Evolutionary conservation across 108 stramenopile species (phyloP).

Genomic region (Cyclotella choctawhatcheeana): DNA sequence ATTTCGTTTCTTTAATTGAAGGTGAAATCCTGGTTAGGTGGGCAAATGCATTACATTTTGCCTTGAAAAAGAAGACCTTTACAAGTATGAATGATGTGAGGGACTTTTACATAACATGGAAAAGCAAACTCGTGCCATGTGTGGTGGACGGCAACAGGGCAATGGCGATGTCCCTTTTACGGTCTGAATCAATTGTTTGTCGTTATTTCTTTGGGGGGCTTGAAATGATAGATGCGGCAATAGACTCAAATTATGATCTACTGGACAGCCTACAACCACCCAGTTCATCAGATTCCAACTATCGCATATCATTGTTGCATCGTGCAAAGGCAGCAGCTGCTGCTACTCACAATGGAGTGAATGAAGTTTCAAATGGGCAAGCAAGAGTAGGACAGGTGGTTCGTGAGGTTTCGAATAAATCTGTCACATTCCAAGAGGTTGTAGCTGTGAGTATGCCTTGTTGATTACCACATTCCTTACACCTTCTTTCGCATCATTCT

Average conservation of each 20-base stretch:
- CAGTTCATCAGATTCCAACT: slow-evolving; percentile 50
- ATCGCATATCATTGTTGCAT: slow-evolving; percentile 54
- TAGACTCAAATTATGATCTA: slow-evolving; percentile 26
- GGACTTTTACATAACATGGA: slow-evolving; percentile 64
- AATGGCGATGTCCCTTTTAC: slow-evolving; percentile 42
- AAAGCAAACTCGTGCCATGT: slow-evolving; percentile 34
- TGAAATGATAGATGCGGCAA: slow-evolving; percentile 62
- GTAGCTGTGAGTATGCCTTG: slow-evolving; percentile 46
- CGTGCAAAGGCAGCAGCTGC: slow-evolving; percentile 56
- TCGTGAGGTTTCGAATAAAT: slow-evolving; percentile 3
- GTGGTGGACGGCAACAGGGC: slow-evolving; percentile 1
- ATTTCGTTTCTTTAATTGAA: slow-evolving; percentile 78
- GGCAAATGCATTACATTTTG: slow-evolving; percentile 44
- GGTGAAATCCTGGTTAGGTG: slow-evolving; percentile 68
- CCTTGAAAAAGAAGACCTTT: slow-evolving; percentile 13
- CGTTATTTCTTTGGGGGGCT: slow-evolving; percentile 71
- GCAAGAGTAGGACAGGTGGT: neutral
- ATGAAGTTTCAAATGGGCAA: neutral
- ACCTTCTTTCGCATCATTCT: too few species aligned
- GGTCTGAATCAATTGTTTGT: slow-evolving; percentile 64
- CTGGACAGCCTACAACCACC: slow-evolving; percentile 46
- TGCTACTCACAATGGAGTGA: slow-evolving; percentile 19
- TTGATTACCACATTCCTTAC: too few species aligned
- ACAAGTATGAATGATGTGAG: slow-evolving; percentile 27
- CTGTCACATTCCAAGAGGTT: slow-evolving; percentile 40